Evolutionary conservation across 495 filamentous ascomycete genomes (phyloP), one percentile per base, ranked within the genome.

Genomic region (Acidiella bohemica): DNA sequence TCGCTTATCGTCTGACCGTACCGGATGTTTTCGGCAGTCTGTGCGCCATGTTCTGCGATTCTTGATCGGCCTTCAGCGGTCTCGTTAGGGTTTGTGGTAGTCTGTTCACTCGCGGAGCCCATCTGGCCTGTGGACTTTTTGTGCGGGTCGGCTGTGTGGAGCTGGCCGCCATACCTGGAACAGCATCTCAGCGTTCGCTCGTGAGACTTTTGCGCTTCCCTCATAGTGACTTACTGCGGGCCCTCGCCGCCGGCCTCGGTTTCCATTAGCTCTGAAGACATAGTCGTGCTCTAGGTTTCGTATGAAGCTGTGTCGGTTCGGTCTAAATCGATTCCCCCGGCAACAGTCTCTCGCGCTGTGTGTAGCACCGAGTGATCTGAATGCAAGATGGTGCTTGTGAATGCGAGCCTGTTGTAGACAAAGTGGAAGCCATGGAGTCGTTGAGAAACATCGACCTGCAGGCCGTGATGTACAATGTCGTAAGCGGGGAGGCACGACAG

Each of bases 171-270:
- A 53, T 82, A 80, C 58, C 75, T 79, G 30, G 3, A 8, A 16
- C 9, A 28, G n/a, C n/a, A n/a, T n/a, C n/a, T n/a, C n/a, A n/a
- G n/a, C n/a, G n/a, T n/a, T n/a, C n/a, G n/a, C n/a, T n/a, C n/a
- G n/a, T n/a, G n/a, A n/a, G n/a, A n/a, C n/a, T n/a, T n/a, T n/a
- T n/a, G n/a, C n/a, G n/a, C n/a, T n/a, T n/a, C n/a, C n/a, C n/a
- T n/a, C 22, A 16, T 18, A 32, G 13, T 16, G 21, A 46, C 62
- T 35, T 61, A 78, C 72, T 77, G 76, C 5, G 71, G 71, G 44
- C 59, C 63, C 55, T 80, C 73, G 34, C 77, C 77, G 42, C 77
- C 77, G 26, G 71, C 66, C 41, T 67, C 68, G 25, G 69, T 76
- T 47, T 78, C 70, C 60, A 79, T 65, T 4, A 81, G 59, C 45